These are phyloP conservation scores for Omphalea diandra DNA, from an alignment of 441 rosid genomes.

Conservation along the genomic window DNA sequence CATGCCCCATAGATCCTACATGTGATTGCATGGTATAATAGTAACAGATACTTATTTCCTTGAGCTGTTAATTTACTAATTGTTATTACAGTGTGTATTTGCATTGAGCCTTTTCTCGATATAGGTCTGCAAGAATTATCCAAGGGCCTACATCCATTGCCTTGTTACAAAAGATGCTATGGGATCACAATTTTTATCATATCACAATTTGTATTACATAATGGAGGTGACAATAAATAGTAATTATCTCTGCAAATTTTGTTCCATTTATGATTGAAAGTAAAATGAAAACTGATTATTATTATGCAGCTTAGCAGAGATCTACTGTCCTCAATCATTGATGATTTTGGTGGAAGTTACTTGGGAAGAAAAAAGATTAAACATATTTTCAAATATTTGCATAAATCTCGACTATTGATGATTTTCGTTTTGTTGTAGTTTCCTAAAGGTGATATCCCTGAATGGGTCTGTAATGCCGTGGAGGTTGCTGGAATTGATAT, in stretches of 20 bases:
- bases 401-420: neutral
- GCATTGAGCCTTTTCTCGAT: constrained; percentile 16
- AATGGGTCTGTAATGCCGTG: constrained; percentile 88
- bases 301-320: constrained; percentile 68
- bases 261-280: constrained; percentile 14
- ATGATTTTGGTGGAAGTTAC: constrained; percentile 11
- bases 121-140: constrained; percentile 76
- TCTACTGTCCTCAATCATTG: constrained; percentile 54
- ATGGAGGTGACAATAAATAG: constrained; percentile 40
- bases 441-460: constrained; percentile 67
- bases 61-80: constrained; percentile 7
- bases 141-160: constrained; percentile 73
- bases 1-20: constrained; percentile 63
- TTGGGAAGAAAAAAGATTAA: neutral
- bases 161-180: constrained; percentile 79
- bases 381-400: neutral
- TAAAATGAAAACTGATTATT: no score
- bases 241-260: constrained; percentile 15
- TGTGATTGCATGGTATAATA: constrained; percentile 68
- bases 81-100: neutral
- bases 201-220: constrained; percentile 71
- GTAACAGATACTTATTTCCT: constrained; percentile 11
- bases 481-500: constrained; percentile 75
- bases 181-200: constrained; percentile 83
- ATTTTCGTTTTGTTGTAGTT: constrained; percentile 44